Conservation (phyloP, 305 asterid genomes). For the Fraxinus floribunda region DNA sequence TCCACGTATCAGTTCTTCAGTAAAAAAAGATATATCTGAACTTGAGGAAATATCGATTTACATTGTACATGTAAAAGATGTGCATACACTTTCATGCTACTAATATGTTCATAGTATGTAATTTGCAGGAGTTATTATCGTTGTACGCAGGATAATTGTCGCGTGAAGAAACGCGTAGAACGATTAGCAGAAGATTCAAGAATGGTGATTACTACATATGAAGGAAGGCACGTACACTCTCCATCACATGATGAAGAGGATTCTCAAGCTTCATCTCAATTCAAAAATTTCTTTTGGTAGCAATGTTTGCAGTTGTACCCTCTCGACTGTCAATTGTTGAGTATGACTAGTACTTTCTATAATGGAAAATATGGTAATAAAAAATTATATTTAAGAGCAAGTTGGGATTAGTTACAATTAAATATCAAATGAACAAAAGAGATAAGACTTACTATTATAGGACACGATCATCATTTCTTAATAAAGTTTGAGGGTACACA, state of each 20-base stretch:
- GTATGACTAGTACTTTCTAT: not conserved
- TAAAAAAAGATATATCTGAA: not conserved
- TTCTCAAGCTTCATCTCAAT: conserved; percentile 50
- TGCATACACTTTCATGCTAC: not conserved
- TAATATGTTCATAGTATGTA: not conserved
- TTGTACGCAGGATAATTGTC: conserved; percentile 86
- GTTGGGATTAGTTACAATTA: not conserved
- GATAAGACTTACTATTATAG: not conserved
- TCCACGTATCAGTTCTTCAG: not conserved
- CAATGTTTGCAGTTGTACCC: not conserved
- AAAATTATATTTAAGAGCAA: not conserved
- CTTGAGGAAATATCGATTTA: not conserved
- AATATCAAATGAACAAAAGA: not conserved
- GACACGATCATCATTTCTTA: not conserved
- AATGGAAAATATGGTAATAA: not conserved
- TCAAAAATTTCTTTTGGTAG: conserved; percentile 67
- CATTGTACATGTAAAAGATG: not conserved
- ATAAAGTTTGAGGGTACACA: not conserved
- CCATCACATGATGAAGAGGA: conserved; percentile 74
- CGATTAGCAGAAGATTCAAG: conserved; percentile 87
- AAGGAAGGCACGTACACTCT: conserved; percentile 78
- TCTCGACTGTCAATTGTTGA: not conserved
- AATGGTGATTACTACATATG: conserved; percentile 93
- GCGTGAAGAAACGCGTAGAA: conserved; percentile 86
- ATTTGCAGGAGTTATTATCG: conserved; percentile 76